Base-by-base conservation (phyloP, 352 stramenopile genomes). In the Aphanomyces euteiches region DNA sequence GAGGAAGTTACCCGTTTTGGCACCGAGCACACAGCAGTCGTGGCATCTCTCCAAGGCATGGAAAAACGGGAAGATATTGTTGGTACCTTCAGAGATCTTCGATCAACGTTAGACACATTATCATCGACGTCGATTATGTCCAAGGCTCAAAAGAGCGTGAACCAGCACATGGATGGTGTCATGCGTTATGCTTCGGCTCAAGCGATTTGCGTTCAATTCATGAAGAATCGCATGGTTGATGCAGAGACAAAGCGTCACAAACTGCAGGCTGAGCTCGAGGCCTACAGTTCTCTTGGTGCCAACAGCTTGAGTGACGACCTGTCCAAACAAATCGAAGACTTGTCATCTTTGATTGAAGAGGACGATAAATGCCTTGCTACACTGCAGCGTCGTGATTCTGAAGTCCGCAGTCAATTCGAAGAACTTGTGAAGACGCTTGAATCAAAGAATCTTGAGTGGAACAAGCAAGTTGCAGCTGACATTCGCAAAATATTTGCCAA, bases 201-300 rank as follows among this genome's bases (percentile, higher is more conserved):
- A 48, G 60, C 90, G 57, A 84, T 83, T 21, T 94, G 86, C 50
- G 74, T 92, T 10, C 87, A 91, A 72, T 92, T 92, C 61, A 92
- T 92, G 81, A 81, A 83, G 73, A 79, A 77, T 7, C 80, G 86
- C 5, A 79, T 88, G 0, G 69, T 79, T 38, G 78, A 90, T 41
- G 77, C 79, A 4, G 69, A 84, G 39, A 40, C 70, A 2, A 67
- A 89, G 43, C 38, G 87, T 50, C 57, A 75, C 15, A 76, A 83
- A 50, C 60, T 82, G 47, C 61, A 69, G 38, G 59, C 74, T 12
- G 81, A 94, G 72, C 78, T 78, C 1, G 70, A 79, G 8, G 78
- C 75, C 8, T 89, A 90, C 54, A 77, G 79, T 15, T 74, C 78
- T 5, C 73, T 91, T 7, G 83, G 83, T 4, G 83, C 89, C 7